Base-by-base conservation (phyloP, 805 yeast species). In the Hemisphaericaspora nanyangensis region DNA sequence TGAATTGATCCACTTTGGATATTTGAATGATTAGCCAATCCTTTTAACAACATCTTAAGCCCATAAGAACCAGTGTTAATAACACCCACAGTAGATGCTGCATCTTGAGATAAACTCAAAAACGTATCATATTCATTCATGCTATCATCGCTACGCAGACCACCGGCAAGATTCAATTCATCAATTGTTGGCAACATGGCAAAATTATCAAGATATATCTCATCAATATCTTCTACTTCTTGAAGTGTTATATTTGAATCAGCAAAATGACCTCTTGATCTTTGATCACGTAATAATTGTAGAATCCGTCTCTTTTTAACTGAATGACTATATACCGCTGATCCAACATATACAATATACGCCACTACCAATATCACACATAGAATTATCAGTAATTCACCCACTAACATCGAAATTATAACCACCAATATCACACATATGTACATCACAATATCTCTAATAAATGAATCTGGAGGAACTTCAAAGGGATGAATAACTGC, bases 401-500 rank as follows among this genome's bases (percentile, higher is more conserved):
- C 85, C 54, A 77, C 82, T 1, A 65, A 47, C 6, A 85, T 58
- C 34, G 80, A 70, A n/a, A 58, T 45, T n/a, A 81, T 51, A 0
- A 85, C 59, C 6, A 82, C 47, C 0, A 70, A 30, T 0, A 80
- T 63, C 16, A 87, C 66, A 0, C 64, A 45, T 0, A 75, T 54
- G 49, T 88, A 82, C 48, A 85, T 75, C 0, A 60, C 47, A 0
- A 78, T 48, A 55, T 91, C 97, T 44, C 82, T 66, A 5, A 79
- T 29, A 52, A 88, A 85, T 26, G 67, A 61, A 4, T 45, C 35
- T 37, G 63, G 61, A 31, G 76, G 70, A 16, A 87, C 84, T 38
- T 73, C 60, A 51, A 76, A 76, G 0, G 95, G 90, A 27, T 74
- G 70, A 1, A 80, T 57, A 0, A 89, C 56, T 0, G 86, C 82